phyloP scores from a whole-genome alignment of 1,139 yeast species.

The Zygoascus sp. region DNA sequence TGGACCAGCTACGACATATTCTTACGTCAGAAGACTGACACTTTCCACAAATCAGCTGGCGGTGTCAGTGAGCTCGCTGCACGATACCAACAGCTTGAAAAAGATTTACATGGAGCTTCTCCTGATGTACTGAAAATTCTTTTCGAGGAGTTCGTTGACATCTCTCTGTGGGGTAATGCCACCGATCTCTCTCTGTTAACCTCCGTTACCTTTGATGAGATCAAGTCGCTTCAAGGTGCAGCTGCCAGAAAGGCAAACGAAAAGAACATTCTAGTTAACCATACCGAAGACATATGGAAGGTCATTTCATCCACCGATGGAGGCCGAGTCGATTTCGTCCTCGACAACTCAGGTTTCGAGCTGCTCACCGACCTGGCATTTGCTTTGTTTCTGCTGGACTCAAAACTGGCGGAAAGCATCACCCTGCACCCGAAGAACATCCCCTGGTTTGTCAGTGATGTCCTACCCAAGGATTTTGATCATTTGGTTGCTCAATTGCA shows the following conservation, averaged over 20 bases:
- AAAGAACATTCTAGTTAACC: conserved; percentile 76
- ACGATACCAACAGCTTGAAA: conserved; percentile 52
- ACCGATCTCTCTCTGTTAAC: conserved; percentile 80
- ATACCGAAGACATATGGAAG: conserved; percentile 65
- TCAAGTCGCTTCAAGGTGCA: conserved; percentile 86
- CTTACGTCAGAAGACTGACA: conserved; percentile 58
- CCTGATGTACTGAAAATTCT: conserved; percentile 44
- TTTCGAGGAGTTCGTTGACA: conserved; percentile 69
- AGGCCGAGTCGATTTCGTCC: conserved; percentile 71
- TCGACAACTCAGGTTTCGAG: conserved; percentile 96
- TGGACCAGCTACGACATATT: conserved; percentile 73
- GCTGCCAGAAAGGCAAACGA: conserved; percentile 80
- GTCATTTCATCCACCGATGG: conserved; percentile 28
- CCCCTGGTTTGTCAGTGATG: conserved; percentile 98
- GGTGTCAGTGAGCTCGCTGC: conserved; percentile 83
- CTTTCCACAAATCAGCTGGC: conserved; percentile 67
- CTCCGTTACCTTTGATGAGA: conserved; percentile 72
- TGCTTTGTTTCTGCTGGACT: conserved; percentile 68
- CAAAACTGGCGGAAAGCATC: conserved; percentile 56
- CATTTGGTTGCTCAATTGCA: conserved; percentile 54
- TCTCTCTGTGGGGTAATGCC: conserved; percentile 97
- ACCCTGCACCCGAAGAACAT: conserved; percentile 83
- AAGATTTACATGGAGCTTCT: conserved; percentile 39
- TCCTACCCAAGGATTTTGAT: conserved; percentile 74
- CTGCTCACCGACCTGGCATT: conserved; percentile 81